These are phyloP conservation scores for Cordyceps tenuipes DNA, from an alignment of 2,329 filamentous ascomycete species.

Conservation along the genomic window DNA sequence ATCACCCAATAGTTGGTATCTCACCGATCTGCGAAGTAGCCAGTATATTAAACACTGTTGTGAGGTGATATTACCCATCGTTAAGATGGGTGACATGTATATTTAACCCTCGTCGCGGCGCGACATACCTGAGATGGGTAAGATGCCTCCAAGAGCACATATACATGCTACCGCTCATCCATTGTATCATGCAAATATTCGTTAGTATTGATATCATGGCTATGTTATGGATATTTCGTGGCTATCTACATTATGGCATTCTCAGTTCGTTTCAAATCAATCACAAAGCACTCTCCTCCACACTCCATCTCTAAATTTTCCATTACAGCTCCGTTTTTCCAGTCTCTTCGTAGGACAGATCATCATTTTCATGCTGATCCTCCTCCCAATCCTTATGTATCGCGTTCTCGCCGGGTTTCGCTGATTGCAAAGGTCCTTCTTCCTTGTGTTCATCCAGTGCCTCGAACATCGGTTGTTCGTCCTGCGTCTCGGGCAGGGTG, in stretches of 20 bases:
- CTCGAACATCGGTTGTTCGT: neutral
- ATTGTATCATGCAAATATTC: neutral
- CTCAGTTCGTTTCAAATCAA: slow-evolving; percentile 5
- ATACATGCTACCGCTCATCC: no score
- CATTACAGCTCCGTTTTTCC: slow-evolving; percentile 6
- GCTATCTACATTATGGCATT: slow-evolving; percentile 12
- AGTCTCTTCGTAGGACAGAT: neutral
- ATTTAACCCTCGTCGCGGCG: no score
- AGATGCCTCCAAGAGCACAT: no score
- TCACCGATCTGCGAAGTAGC: no score
- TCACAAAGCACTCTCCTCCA: neutral
- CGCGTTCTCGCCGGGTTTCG: slow-evolving; percentile 2
- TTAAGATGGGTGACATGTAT: no score
- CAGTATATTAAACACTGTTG: no score
- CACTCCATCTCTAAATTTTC: no score
- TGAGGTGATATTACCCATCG: no score
- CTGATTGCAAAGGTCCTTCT: slow-evolving; percentile 5
- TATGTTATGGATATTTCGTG: slow-evolving; percentile 5
- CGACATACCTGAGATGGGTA: no score
- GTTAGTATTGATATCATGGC: slow-evolving; percentile 3
- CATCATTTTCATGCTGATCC: neutral
- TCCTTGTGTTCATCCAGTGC: neutral
- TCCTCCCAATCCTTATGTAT: neutral
- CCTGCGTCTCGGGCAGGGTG: no score
- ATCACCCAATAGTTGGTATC: no score